Base-by-base conservation (phyloP, 306 rosid genomes). In the Cicer yamashitae region DNA sequence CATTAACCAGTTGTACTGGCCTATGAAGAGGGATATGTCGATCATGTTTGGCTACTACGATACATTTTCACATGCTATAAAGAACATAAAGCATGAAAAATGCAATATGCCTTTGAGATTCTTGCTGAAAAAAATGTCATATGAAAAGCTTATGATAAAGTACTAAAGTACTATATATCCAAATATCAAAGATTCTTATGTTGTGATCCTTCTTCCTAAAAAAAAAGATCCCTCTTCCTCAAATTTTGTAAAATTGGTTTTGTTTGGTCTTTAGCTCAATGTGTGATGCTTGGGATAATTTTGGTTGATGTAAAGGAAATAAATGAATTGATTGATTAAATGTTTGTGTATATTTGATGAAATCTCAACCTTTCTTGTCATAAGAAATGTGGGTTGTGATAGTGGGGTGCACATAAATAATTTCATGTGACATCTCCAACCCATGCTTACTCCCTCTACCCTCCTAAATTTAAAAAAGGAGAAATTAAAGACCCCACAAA, bases 391-490 rank as follows among this genome's bases (percentile, higher is more conserved):
- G 79, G 89, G 94, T 82, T 85, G 79, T 74, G 58, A 38, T 61
- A 78, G 76, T 89, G 91, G 91, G 90, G 86, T 84, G 89, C 90
- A 89, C 81, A 41, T 58, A 74, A 66, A 50, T 13, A 61, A 71
- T 68, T 79, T 78, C 76, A 58, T 66, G 85, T 79, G 86, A 82
- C 82, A 77, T 70, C 70, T 73, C 83, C 71, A 51, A 83, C 62
- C 37, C 75, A 57, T 82, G 78, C 82, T 65, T 75, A 30, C 82
- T 60, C 85, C 58, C 79, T 64, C 78, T 47, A 63, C 67, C 73
- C 73, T 76, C 82, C 77, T 14, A 44, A 20, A 78, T 77, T 66
- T 45, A 25, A 14, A 20, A 13, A 66, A 53, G 53, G 41, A 54
- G 41, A 67, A 48, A 67, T 25, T 15, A 61, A 53, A 41, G 71